These are phyloP conservation scores for Pugionium cornutum DNA, from an alignment of 345 rosid genomes.

Conservation along the genomic window DNA sequence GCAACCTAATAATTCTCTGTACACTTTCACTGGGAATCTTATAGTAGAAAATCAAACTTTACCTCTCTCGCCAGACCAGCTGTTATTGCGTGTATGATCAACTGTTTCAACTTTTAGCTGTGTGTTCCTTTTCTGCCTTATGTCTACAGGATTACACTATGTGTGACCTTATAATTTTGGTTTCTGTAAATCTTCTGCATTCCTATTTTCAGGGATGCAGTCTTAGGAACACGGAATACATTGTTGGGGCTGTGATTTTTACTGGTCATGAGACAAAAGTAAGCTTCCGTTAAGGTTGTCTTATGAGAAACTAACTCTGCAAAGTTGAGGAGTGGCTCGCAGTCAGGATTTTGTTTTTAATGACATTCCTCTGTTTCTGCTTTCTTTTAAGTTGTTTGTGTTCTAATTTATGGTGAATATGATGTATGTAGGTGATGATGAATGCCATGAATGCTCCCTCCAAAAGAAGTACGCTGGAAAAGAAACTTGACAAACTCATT, in stretches of 20 bases:
- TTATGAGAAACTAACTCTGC: conserved; percentile 23
- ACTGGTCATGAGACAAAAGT: conserved; percentile 99
- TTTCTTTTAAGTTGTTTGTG: conserved; percentile 9
- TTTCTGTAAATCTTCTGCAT: conserved; percentile 10
- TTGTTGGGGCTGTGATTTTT: conserved; percentile 88
- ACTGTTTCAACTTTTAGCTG: conserved; percentile 24
- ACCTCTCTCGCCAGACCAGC: conserved; percentile 89
- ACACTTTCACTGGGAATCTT: conserved; percentile 97
- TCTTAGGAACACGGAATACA: conserved; percentile 91
- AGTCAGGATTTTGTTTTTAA: neutral
- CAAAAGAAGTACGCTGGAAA: conserved; percentile 95
- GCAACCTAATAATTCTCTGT: conserved; percentile 93
- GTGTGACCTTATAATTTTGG: conserved; percentile 14
- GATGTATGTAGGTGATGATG: conserved; percentile 85
- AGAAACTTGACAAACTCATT: conserved; percentile 97
- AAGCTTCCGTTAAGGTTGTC: conserved; percentile 33
- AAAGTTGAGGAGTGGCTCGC: neutral
- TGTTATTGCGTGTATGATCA: conserved; percentile 74
- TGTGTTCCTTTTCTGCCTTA: conserved; percentile 23
- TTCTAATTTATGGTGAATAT: conserved; percentile 32
- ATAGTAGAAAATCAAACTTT: conserved; percentile 76
- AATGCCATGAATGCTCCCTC: conserved; percentile 99
- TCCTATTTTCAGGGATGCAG: conserved; percentile 81
- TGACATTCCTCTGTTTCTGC: conserved; percentile 5
- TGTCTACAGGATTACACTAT: conserved; percentile 21